Conservation (phyloP, 352 stramenopile genomes). For the Blastocystis sp. region DNA sequence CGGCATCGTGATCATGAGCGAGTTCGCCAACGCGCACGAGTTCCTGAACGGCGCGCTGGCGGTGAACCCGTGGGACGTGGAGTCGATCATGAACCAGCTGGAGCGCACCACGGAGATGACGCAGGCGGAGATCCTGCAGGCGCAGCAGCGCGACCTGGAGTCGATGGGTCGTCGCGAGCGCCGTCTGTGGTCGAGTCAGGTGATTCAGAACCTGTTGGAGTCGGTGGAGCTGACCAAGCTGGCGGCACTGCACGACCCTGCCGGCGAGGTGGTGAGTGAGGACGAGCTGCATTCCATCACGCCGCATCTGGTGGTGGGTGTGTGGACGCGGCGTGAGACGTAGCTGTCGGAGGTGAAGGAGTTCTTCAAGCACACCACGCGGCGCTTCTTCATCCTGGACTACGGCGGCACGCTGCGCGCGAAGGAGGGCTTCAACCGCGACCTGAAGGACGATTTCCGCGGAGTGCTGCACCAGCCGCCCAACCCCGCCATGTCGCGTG, state of each 20-base stretch:
- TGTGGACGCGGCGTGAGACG: not conserved
- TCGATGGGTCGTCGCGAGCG: slow-evolving; percentile 41
- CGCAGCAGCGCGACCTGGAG: slow-evolving; percentile 37
- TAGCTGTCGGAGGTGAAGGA: slow-evolving; percentile 9
- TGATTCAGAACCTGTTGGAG: slow-evolving; percentile 63
- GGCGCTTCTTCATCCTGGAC: slow-evolving; percentile 66
- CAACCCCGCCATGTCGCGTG: slow-evolving; percentile 14
- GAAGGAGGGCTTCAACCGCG: slow-evolving; percentile 68
- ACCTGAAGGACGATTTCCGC: slow-evolving; percentile 69
- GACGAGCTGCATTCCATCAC: slow-evolving; percentile 40
- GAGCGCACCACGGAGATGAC: slow-evolving; percentile 58
- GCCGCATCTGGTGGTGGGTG: not conserved
- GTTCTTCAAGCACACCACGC: not conserved
- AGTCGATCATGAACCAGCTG: slow-evolving; percentile 39
- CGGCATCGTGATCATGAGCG: slow-evolving; percentile 50
- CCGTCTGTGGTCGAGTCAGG: slow-evolving; percentile 14
- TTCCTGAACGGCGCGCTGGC: slow-evolving; percentile 67
- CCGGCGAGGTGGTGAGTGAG: not conserved
- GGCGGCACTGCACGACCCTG: not conserved
- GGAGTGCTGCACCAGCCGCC: slow-evolving; percentile 52
- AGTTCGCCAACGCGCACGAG: slow-evolving; percentile 66
- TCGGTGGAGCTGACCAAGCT: not conserved
- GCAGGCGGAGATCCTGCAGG: not conserved
- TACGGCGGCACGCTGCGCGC: slow-evolving; percentile 59
- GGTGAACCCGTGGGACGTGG: slow-evolving; percentile 65